Evolutionary conservation across 768 basidiomycete species (phyloP), one percentile per base, ranked within the genome.

Genomic region (Suillus discolor): DNA sequence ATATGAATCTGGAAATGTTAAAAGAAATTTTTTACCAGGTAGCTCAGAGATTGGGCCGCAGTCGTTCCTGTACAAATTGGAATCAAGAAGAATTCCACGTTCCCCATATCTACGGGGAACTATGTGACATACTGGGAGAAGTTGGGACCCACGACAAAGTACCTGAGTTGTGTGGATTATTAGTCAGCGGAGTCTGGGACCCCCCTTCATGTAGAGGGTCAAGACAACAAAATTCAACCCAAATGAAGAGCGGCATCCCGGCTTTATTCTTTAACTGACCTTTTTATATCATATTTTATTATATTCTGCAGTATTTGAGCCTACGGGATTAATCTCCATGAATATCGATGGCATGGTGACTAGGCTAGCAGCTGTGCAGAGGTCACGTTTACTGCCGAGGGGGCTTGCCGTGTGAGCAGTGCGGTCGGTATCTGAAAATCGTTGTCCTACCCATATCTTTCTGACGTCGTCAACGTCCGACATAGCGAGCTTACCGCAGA

Each of bases 381-480:
- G 55, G 57, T 59, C 57, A 59, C 39, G 57, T 41, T 23, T 25
- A 20, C 38, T 42, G 68, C 69, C 70, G 66, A 64, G 28, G 44
- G 39, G 23, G 57, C 25, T 31, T 31, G 59, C 59, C 28, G 59
- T 9, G 13, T 18, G 28, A n/a, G 16, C 51, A 12, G 49, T 68
- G 66, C 47, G 49, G 65, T 64, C 77, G 77, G 75, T 66, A 71
- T 77, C 65, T 78, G 77, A 77, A 77, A 78, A 65, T 45, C 53
- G 64, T 47, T 62, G 41, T 60, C 47, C 39, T 62, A 28, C 57
- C 42, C 38, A 55, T 61, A 66, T 71, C 65, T 71, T 67, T 49
- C 70, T 66, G 59, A 66, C 54, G 62, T 51, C 62, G 63, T 20
- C 73, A 66, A 61, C 71, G 67, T 20, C 65, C 55, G 65, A 44